Conservation (phyloP, 257 asterid species). For the Buddleja alternifolia region DNA sequence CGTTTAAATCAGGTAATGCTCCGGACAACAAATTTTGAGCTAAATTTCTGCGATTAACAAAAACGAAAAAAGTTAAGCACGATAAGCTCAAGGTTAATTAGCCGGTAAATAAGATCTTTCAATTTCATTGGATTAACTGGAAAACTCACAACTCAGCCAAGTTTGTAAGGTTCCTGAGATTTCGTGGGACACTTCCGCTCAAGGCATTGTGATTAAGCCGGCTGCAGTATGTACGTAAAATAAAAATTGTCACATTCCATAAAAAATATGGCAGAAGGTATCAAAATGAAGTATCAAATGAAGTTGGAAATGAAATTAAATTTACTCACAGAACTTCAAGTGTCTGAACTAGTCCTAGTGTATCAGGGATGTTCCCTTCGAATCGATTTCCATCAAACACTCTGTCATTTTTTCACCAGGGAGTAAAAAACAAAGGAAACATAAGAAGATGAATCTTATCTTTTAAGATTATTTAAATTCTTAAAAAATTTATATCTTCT, state of each 20-base stretch:
- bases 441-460: no score
- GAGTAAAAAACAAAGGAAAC: no score
- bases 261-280: constrained; percentile 11
- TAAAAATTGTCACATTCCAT: neutral
- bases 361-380: constrained; percentile 72
- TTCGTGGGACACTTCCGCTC: constrained; percentile 57
- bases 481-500: neutral
- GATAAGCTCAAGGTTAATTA: constrained; percentile 1
- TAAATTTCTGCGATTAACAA: constrained; percentile 75
- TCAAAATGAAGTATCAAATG: no score
- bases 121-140: constrained; percentile 2
- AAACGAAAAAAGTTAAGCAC: constrained; percentile 14
- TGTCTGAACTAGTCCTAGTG: constrained; percentile 72
- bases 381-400: constrained; percentile 75
- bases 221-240: no score
- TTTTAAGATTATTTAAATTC: no score
- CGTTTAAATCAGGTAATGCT: constrained; percentile 65
- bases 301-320: constrained; percentile 13
- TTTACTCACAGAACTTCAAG: constrained; percentile 94
- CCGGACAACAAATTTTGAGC: constrained; percentile 85
- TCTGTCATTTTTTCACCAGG: constrained; percentile 42
- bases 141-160: constrained; percentile 70
- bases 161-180: constrained; percentile 73
- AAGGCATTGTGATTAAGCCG: constrained; percentile 84
- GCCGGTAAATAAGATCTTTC: neutral